These are phyloP conservation scores for Hypoxylon sp. DNA, from an alignment of 2,329 filamentous ascomycete genomes.

Conservation along the genomic window DNA sequence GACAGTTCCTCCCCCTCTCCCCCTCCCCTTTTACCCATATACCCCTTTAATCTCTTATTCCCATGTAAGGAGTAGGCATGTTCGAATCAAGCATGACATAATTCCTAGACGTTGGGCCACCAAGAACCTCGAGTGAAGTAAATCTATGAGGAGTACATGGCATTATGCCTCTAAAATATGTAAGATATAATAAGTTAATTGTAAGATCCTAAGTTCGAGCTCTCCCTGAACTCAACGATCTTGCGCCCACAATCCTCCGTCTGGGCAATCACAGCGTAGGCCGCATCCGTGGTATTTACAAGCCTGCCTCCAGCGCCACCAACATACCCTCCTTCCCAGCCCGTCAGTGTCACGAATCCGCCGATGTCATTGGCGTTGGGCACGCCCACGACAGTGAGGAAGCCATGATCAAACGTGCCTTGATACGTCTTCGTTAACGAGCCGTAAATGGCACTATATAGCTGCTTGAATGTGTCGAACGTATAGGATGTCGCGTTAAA, in stretches of 20 bases:
- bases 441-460: neutral
- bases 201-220: slow-evolving; percentile 12
- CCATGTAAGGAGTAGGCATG: no score
- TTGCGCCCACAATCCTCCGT: slow-evolving; percentile 7
- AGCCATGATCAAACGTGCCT: slow-evolving; percentile 2
- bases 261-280: slow-evolving; percentile 3
- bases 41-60: no score
- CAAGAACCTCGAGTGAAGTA: no score
- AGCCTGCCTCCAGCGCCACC: slow-evolving; percentile 8
- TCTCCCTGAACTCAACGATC: slow-evolving; percentile 15
- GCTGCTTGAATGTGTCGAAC: slow-evolving; percentile 15
- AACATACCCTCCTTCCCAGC: slow-evolving; percentile 5
- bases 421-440: slow-evolving; percentile 3
- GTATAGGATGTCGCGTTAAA: slow-evolving; percentile 8
- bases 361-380: neutral
- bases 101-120: no score
- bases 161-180: no score
- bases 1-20: no score
- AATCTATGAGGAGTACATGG: no score
- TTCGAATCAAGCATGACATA: no score
- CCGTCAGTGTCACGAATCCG: slow-evolving; percentile 4
- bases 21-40: no score
- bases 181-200: neutral
- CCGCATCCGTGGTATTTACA: slow-evolving; percentile 6
- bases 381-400: slow-evolving; percentile 1